These are phyloP conservation scores for Cutaneotrichosporon sp. DNA, from an alignment of 1,284 basidiomycete species.

Conservation along the genomic window DNA sequence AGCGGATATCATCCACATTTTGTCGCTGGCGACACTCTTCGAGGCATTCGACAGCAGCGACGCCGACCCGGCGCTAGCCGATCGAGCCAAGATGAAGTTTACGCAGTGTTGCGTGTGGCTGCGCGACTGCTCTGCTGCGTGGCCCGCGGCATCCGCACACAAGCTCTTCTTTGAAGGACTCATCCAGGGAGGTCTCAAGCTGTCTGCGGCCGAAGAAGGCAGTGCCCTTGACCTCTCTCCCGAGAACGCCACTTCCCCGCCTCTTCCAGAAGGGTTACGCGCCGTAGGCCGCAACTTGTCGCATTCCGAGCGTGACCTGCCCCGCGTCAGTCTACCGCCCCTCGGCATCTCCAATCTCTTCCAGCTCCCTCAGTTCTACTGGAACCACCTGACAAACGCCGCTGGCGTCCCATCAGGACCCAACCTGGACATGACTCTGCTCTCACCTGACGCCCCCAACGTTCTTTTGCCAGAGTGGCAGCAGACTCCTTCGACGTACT, in stretches of 20 bases:
- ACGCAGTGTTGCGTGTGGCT: slow-evolving; percentile 44
- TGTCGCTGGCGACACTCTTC: slow-evolving; percentile 37
- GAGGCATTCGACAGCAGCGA: slow-evolving; percentile 28
- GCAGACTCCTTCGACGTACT: not conserved
- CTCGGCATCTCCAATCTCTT: slow-evolving; percentile 19
- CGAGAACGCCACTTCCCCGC: not conserved
- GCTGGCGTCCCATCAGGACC: not conserved
- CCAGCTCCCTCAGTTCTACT: slow-evolving; percentile 37
- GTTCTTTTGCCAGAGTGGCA: not conserved
- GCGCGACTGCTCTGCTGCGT: slow-evolving; percentile 32
- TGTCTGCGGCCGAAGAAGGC: not conserved
- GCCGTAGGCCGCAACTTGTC: slow-evolving; percentile 19
- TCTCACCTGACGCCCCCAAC: not conserved
- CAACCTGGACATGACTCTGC: not conserved
- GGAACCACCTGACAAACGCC: slow-evolving; percentile 24
- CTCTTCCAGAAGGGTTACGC: slow-evolving; percentile 14
- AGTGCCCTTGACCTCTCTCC: not conserved
- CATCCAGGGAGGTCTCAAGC: slow-evolving; percentile 36
- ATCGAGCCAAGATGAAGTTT: slow-evolving; percentile 36
- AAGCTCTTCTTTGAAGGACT: slow-evolving; percentile 44
- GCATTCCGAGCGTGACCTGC: not conserved
- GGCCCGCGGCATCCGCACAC: slow-evolving; percentile 41
- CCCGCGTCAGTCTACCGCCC: slow-evolving; percentile 1
- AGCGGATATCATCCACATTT: slow-evolving; percentile 41
- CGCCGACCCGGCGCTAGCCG: slow-evolving; percentile 19